These are phyloP conservation scores for Russula sp. DNA, from an alignment of 768 basidiomycete species.

Conservation along the genomic window DNA sequence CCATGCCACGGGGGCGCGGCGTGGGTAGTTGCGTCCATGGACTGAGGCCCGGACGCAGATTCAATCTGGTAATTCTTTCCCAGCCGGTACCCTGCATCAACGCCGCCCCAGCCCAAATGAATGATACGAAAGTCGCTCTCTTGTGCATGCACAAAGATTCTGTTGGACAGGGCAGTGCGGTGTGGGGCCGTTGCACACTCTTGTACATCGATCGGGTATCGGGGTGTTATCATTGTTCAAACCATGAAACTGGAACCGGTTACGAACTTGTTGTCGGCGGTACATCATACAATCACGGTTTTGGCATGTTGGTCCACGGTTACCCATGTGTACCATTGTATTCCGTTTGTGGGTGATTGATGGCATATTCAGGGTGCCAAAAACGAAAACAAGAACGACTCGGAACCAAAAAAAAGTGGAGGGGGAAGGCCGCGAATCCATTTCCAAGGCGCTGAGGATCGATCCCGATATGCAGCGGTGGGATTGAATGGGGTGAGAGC, in stretches of 20 bases:
- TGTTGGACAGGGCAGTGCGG: too few relatives aligned
- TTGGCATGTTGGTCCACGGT: neutral
- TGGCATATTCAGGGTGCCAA: neutral
- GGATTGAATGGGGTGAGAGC: neutral
- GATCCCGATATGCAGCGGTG: too few relatives aligned
- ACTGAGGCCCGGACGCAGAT: neutral
- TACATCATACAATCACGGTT: neutral
- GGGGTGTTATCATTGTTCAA: neutral
- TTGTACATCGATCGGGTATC: neutral
- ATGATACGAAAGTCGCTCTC: too few relatives aligned
- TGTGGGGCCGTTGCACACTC: too few relatives aligned
- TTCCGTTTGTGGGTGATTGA: neutral
- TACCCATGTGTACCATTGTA: neutral
- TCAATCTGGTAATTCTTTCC: neutral
- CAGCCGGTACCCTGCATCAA: neutral
- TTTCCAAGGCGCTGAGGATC: too few relatives aligned
- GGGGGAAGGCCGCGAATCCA: neutral
- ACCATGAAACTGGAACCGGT: neutral
- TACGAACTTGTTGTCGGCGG: neutral
- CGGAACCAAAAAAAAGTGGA: neutral
- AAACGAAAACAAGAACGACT: neutral
- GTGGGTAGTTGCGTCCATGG: neutral
- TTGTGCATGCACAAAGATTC: too few relatives aligned
- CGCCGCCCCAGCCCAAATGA: too few relatives aligned
- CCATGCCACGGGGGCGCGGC: neutral